Evolutionary conservation across 2,329 filamentous ascomycete species (phyloP).

Genomic region (Verticillium klebahnii): DNA sequence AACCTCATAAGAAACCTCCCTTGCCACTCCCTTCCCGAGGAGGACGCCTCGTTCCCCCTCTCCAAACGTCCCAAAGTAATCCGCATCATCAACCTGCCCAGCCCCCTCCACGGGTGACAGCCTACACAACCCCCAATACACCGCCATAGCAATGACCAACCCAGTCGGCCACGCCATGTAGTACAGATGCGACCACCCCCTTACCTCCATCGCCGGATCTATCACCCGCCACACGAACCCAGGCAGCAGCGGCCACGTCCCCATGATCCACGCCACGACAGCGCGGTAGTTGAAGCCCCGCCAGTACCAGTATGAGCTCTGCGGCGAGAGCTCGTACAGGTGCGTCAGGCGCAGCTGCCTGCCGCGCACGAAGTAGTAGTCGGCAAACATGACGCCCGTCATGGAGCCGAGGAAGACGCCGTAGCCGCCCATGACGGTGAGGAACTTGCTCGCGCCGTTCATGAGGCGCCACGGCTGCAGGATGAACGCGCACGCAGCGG

Average conservation of each 20-base stretch:
- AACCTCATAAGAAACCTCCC: neutral
- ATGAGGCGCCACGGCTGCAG: slow-evolving; percentile 18
- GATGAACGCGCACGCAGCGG: slow-evolving; percentile 13
- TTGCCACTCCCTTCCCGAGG: neutral
- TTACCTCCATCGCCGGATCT: slow-evolving; percentile 8
- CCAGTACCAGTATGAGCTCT: slow-evolving; percentile 18
- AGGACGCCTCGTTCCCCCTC: neutral
- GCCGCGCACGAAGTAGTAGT: slow-evolving; percentile 27
- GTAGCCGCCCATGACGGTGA: slow-evolving; percentile 23
- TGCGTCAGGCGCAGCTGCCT: slow-evolving; percentile 29
- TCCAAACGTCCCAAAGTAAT: slow-evolving; percentile 22
- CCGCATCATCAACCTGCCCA: slow-evolving; percentile 16
- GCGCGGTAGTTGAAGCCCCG: slow-evolving; percentile 17
- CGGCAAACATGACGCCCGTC: slow-evolving; percentile 29
- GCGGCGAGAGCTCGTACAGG: slow-evolving; percentile 18
- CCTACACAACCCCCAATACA: slow-evolving; percentile 14
- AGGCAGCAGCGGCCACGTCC: slow-evolving; percentile 16
- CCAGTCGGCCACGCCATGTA: slow-evolving; percentile 20
- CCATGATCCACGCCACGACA: slow-evolving; percentile 12
- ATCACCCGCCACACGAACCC: slow-evolving; percentile 17
- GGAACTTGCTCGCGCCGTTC: slow-evolving; percentile 19
- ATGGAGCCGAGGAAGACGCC: slow-evolving; percentile 29
- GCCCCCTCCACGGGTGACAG: slow-evolving; percentile 14
- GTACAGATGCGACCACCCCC: slow-evolving; percentile 21
- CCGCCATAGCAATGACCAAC: slow-evolving; percentile 12